A percentile compares a stretch with the other conserved stretches of the same genome.
These are phyloP conservation scores for Suhomyces taliae DNA, from an alignment of 1,139 yeast species.

Conservation along the genomic window DNA sequence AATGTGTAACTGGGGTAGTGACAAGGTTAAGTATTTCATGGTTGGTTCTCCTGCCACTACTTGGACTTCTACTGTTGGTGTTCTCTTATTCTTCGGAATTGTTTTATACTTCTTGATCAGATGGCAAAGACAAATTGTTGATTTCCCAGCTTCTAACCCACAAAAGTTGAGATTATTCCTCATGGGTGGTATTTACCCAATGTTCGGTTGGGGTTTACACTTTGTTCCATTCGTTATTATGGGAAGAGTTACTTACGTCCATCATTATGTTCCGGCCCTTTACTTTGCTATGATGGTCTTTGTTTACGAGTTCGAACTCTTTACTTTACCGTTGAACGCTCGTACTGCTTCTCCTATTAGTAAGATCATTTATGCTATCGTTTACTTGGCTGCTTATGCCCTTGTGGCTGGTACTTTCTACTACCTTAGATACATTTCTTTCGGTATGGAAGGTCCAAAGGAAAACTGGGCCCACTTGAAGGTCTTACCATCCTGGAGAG, in stretches of 20 bases:
- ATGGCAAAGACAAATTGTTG: slow-evolving; percentile 91
- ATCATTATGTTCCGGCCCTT: slow-evolving; percentile 94
- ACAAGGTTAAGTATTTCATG: slow-evolving; percentile 77
- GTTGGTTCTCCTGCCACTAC: slow-evolving; percentile 94
- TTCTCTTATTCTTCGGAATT: slow-evolving; percentile 58
- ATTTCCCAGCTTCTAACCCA: slow-evolving; percentile 49
- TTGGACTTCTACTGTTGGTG: slow-evolving; percentile 82
- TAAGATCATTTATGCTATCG: slow-evolving; percentile 28
- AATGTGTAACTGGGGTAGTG: slow-evolving; percentile 92
- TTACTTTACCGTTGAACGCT: slow-evolving; percentile 46
- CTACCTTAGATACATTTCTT: slow-evolving; percentile 73
- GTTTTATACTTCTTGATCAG: slow-evolving; percentile 64
- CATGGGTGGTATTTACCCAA: slow-evolving; percentile 88
- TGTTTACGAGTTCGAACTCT: slow-evolving; percentile 70
- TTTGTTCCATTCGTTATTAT: slow-evolving; percentile 85
- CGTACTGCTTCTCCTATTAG: slow-evolving; percentile 21
- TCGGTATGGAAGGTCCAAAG: slow-evolving; percentile 88
- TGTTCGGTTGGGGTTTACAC: slow-evolving; percentile 94
- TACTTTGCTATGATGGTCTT: slow-evolving; percentile 89
- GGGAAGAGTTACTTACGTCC: slow-evolving; percentile 98
- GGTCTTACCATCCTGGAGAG: slow-evolving; percentile 74
- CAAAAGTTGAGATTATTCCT: slow-evolving; percentile 36
- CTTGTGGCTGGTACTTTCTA: slow-evolving; percentile 67
- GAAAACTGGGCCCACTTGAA: slow-evolving; percentile 68
- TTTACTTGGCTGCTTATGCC: slow-evolving; percentile 50